These are phyloP conservation scores for Wallacemonas sp. DNA, from an alignment of 208 protist genomes.

Conservation along the genomic window DNA sequence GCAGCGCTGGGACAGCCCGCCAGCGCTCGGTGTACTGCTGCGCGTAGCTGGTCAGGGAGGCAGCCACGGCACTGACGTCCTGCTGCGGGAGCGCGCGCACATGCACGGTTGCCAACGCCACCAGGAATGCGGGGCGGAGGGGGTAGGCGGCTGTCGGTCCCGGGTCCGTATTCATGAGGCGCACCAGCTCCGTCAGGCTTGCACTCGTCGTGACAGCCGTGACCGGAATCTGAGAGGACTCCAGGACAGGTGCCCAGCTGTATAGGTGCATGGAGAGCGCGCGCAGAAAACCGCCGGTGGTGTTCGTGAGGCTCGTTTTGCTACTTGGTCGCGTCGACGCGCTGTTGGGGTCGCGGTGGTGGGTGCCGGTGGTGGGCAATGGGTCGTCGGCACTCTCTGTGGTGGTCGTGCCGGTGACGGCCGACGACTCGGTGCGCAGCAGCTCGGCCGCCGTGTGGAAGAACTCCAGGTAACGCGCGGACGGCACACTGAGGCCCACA, in stretches of 20 bases:
- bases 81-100: background rate
- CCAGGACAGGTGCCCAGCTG: slow-evolving; percentile 7
- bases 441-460: background rate
- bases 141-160: background rate
- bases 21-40: background rate
- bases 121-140: background rate
- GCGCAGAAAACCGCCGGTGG: background rate
- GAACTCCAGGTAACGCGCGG: background rate
- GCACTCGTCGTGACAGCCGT: background rate
- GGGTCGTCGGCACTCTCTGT: no score
- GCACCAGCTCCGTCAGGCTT: background rate
- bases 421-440: no score
- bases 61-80: background rate
- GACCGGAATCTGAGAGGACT: background rate
- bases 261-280: background rate
- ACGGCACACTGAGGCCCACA: slow-evolving; percentile 36
- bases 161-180: background rate
- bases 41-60: background rate
- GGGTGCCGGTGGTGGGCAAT: no score
- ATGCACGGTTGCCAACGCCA: slow-evolving; percentile 4
- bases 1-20: background rate
- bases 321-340: no score
- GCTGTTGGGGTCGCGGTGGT: no score
- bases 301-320: background rate
- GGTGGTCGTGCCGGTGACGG: no score